These are phyloP conservation scores for Dimocarpus longan DNA, from an alignment of 345 rosid genomes.

Conservation along the genomic window DNA sequence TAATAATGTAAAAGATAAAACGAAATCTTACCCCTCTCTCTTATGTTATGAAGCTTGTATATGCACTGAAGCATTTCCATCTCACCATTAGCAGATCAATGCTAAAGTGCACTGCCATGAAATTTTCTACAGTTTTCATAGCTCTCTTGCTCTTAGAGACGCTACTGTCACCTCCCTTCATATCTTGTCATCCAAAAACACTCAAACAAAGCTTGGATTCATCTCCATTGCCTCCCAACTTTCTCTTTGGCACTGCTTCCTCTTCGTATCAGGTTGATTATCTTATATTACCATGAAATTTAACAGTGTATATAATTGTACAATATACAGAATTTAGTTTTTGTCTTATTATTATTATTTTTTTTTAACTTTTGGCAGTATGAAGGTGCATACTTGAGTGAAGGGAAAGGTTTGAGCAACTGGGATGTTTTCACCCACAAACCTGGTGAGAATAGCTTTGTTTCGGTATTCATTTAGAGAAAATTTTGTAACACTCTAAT, in stretches of 20 bases:
- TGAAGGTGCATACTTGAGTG: constrained; percentile 48
- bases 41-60: neutral
- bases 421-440: constrained; percentile 45
- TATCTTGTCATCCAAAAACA: neutral
- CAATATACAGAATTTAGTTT: neutral
- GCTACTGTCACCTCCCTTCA: neutral
- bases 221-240: constrained; percentile 16
- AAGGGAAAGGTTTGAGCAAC: constrained; percentile 43
- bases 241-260: constrained; percentile 19
- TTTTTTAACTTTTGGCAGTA: constrained; percentile 12
- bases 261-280: neutral
- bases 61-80: neutral
- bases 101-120: neutral
- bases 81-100: neutral
- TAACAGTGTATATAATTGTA: neutral
- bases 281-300: neutral
- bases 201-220: constrained; percentile 2
- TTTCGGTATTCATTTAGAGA: neutral
- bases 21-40: neutral
- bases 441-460: constrained; percentile 20
- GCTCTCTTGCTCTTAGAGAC: neutral
- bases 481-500: neutral
- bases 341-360: neutral
- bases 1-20: neutral
- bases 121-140: neutral